A percentile compares a stretch with the other conserved stretches of the same genome.
These are phyloP conservation scores for Panicum hallii DNA, from an alignment of 202 grass and related monocot species.

Conservation along the genomic window DNA sequence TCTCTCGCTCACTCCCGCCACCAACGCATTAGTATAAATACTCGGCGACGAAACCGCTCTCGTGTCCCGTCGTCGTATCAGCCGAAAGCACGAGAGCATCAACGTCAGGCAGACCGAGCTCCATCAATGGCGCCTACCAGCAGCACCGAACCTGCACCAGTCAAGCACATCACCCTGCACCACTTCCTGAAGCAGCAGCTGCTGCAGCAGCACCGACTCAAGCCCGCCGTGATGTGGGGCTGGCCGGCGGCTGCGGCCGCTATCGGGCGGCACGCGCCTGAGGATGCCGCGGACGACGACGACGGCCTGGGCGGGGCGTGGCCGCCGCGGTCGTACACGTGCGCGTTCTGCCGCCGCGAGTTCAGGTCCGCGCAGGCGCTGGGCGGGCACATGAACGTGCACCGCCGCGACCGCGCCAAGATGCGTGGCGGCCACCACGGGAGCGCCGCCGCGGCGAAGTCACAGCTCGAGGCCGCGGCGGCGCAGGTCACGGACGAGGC, in stretches of 20 bases:
- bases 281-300: constrained; percentile 38
- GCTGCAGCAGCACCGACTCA: constrained; percentile 42
- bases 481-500: background rate
- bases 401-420: constrained; percentile 75
- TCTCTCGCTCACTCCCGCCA: background rate
- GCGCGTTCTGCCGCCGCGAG: constrained; percentile 69
- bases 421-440: constrained; percentile 31
- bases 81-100: background rate
- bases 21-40: constrained; percentile 39
- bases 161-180: constrained; percentile 46
- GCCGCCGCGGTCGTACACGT: constrained; percentile 74
- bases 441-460: background rate
- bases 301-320: constrained; percentile 41
- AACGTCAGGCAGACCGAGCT: background rate
- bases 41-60: constrained; percentile 14
- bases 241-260: constrained; percentile 29
- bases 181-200: constrained; percentile 47
- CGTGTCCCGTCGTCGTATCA: constrained; percentile 39
- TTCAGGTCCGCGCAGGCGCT: constrained; percentile 75
- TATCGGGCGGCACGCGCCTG: background rate
- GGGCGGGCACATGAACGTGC: constrained; percentile 76
- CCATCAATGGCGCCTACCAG: constrained; percentile 45
- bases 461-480: background rate
- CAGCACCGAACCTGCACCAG: constrained; percentile 7
- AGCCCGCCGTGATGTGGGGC: constrained; percentile 56